Percentiles rank a stretch among this genome's conserved stretches.
These are phyloP conservation scores for Fusarium dimerum DNA, from an alignment of 2,329 filamentous ascomycete genomes.

Conservation along the genomic window DNA sequence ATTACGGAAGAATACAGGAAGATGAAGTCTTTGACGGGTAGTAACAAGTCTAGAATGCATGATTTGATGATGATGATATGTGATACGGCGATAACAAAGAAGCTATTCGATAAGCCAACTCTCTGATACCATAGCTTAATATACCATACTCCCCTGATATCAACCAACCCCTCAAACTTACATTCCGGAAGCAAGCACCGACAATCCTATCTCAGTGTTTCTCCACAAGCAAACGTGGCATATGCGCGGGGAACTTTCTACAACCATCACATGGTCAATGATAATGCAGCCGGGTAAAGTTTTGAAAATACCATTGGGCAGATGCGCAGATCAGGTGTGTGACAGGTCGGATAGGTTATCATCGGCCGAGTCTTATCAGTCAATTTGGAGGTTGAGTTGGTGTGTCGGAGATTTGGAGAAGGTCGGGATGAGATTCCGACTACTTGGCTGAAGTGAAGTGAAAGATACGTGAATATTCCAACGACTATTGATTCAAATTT, in stretches of 20 bases:
- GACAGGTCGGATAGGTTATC: slow-evolving; percentile 8
- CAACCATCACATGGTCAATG: slow-evolving; percentile 11
- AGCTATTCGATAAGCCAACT: neutral
- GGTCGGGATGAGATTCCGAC: slow-evolving; percentile 19
- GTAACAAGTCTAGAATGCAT: slow-evolving; percentile 7
- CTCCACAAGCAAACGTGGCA: slow-evolving; percentile 8
- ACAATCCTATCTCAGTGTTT: slow-evolving; percentile 8
- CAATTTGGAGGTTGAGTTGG: slow-evolving; percentile 2
- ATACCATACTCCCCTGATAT: neutral
- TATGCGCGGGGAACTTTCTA: slow-evolving; percentile 4
- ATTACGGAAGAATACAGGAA: neutral
- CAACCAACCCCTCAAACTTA: neutral
- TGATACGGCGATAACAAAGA: neutral
- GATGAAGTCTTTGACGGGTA: neutral
- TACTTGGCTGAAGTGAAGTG: neutral
- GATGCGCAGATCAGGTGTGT: neutral
- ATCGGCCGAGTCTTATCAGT: neutral
- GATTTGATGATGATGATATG: neutral
- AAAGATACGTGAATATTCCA: no score
- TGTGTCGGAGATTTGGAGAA: neutral
- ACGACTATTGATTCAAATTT: no score
- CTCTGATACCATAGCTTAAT: neutral
- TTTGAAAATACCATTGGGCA: slow-evolving; percentile 2
- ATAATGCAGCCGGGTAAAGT: slow-evolving; percentile 8
- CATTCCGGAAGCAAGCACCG: slow-evolving; percentile 5